phyloP scores from a whole-genome alignment of 768 basidiomycete species.

The Lactarius pseudohatsudake region DNA sequence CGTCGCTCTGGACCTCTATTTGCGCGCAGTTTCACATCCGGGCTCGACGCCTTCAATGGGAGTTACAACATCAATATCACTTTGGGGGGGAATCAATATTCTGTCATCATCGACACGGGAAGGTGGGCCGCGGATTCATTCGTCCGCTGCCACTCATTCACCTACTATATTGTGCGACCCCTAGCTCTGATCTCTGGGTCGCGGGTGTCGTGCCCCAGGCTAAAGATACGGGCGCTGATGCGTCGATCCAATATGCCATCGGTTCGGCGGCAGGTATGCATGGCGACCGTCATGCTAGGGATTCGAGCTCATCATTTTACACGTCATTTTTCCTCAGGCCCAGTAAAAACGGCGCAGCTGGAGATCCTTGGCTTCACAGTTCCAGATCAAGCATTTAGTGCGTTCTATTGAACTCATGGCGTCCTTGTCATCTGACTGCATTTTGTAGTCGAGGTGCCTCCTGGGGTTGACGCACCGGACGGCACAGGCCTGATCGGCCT shows the following conservation, averaged over 20 bases:
- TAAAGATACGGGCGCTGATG: slow-evolving; percentile 39
- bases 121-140: slow-evolving; percentile 35
- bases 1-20: slow-evolving; percentile 3
- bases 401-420: slow-evolving; percentile 21
- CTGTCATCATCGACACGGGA: slow-evolving; percentile 46
- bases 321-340: slow-evolving; percentile 34
- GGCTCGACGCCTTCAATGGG: not conserved
- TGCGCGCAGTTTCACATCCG: slow-evolving; percentile 1
- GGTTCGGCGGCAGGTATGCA: slow-evolving; percentile 40
- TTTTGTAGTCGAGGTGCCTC: slow-evolving; percentile 42
- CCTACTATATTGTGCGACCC: not conserved
- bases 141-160: not conserved
- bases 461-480: slow-evolving; percentile 34
- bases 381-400: slow-evolving; percentile 49
- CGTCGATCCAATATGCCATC: slow-evolving; percentile 52
- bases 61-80: slow-evolving; percentile 37
- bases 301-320: not conserved
- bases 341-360: slow-evolving; percentile 45
- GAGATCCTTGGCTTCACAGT: slow-evolving; percentile 47
- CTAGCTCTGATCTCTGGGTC: slow-evolving; percentile 66
- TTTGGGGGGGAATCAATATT: slow-evolving; percentile 36
- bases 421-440: not conserved
- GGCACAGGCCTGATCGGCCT: slow-evolving; percentile 52
- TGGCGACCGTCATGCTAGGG: no score
- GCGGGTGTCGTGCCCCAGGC: slow-evolving; percentile 45